Base-by-base conservation (phyloP, 306 rosid genomes). In the Dicorynia guianensis region DNA sequence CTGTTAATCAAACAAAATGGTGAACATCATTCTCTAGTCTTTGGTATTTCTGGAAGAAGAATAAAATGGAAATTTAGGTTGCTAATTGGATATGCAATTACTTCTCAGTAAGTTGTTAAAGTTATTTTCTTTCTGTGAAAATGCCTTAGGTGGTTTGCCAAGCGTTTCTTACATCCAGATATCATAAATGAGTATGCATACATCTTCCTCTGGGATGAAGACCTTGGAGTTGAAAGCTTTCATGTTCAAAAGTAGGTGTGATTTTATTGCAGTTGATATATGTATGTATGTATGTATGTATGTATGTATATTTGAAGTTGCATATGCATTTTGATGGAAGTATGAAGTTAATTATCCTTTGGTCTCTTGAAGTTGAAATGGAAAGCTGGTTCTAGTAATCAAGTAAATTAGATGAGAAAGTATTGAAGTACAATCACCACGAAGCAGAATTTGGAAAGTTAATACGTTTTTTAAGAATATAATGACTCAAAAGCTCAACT, bases 201-300 rank as follows among this genome's bases (percentile, higher is more conserved):
- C 76, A 69, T 77, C 56, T 77, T 77, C 64, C 75, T 69, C 34
- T 77, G 76, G 81, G 81, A 69, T 61, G 81, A 77, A 61, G 76
- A 77, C 68, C 76, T 77, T 18, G 76, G 81, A 49, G 71, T 77
- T 11, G 81, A 77, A 25, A 42, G 69, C 43, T 77, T 77, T 42
- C 2, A 60, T 19, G 64, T 42, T 55, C 47, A 56, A 40, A 77
- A 48, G 81, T 77, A 69, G 12, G 53, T 63, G 38, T 18, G 9
- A 12, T 14, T 46, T 12, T 30, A 17, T 13, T 66, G 7, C n/a
- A 6, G 0, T 18, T 33, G 50, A 18, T n/a, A n/a, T n/a, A n/a
- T 40, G 4, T 18, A 15, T n/a, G 0, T 25, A 9, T 15, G 39
- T 39, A 52, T 63, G n/a, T n/a, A n/a, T 40, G 4, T 18, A 17